Conservation (phyloP, 2,329 filamentous ascomycete species). For the Curvularia eragrostidis region DNA sequence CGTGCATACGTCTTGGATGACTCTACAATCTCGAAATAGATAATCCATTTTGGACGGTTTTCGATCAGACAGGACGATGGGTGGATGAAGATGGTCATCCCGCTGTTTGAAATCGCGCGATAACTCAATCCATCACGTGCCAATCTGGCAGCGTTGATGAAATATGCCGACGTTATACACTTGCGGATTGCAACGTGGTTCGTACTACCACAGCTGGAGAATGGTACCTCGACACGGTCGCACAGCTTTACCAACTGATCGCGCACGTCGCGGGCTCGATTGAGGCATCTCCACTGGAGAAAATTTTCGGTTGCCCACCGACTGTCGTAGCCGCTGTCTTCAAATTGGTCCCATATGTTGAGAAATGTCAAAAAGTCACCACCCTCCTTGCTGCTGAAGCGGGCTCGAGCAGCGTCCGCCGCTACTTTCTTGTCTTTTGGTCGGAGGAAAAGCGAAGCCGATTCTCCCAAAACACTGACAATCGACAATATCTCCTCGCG, state of each 20-base stretch:
- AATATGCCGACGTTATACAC: constrained; percentile 89
- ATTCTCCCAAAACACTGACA: constrained; percentile 92
- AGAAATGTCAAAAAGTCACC: constrained; percentile 89
- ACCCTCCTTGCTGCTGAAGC: constrained; percentile 79
- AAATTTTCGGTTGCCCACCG: constrained; percentile 95
- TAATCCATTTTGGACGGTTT: constrained; percentile 81
- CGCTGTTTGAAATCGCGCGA: constrained; percentile 82
- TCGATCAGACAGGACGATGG: constrained; percentile 74
- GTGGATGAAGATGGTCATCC: constrained; percentile 88
- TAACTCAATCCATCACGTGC: constrained; percentile 87
- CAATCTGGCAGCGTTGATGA: constrained; percentile 86
- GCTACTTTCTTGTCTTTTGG: constrained; percentile 96
- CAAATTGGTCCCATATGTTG: constrained; percentile 96
- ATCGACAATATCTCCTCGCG: constrained; percentile 92
- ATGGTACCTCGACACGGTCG: constrained; percentile 84
- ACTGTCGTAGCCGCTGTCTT: constrained; percentile 85
- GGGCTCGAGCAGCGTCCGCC: constrained; percentile 85
- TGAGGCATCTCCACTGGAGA: constrained; percentile 87
- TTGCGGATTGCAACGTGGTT: constrained; percentile 85
- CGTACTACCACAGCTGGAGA: constrained; percentile 70
- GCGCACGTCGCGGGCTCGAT: constrained; percentile 85
- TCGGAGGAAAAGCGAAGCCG: constrained; percentile 86
- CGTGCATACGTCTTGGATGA: constrained; percentile 94
- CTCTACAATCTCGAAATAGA: constrained; percentile 84
- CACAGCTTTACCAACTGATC: constrained; percentile 92